A percentile compares a stretch with the other conserved stretches of the same genome.
These are phyloP conservation scores for Fibroporia radiculosa DNA, from an alignment of 768 basidiomycete species.

Conservation along the genomic window DNA sequence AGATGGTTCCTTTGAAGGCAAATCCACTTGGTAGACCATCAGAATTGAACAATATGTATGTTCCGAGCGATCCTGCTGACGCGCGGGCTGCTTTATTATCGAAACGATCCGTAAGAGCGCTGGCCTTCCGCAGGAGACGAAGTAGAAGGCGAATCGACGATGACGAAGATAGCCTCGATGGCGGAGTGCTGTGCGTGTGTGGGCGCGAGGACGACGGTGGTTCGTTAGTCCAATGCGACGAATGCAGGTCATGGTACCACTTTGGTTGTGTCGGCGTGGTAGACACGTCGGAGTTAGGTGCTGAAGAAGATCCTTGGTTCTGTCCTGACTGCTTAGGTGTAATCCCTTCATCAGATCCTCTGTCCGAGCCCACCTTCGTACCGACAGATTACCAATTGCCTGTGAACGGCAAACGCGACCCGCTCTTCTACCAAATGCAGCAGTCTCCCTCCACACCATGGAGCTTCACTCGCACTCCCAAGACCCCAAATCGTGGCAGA, in stretches of 20 bases:
- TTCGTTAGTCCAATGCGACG: slow-evolving; percentile 78
- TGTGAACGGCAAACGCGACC: slow-evolving; percentile 35
- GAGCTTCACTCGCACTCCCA: slow-evolving; percentile 32
- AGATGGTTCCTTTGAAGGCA: slow-evolving; percentile 48
- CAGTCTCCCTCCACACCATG: slow-evolving; percentile 51
- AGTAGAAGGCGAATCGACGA: slow-evolving; percentile 24
- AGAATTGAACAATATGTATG: slow-evolving; percentile 27
- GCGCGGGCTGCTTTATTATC: slow-evolving; percentile 67
- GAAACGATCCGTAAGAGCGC: slow-evolving; percentile 57
- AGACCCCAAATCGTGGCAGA: slow-evolving; percentile 39
- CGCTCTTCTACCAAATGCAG: slow-evolving; percentile 53
- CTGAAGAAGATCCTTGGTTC: slow-evolving; percentile 77
- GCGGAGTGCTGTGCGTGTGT: slow-evolving; percentile 59
- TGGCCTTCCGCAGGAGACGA: slow-evolving; percentile 40
- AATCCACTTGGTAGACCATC: slow-evolving; percentile 24
- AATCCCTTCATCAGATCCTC: slow-evolving; percentile 32
- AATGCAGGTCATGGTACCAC: slow-evolving; percentile 78
- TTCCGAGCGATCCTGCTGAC: slow-evolving; percentile 68
- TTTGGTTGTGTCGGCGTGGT: slow-evolving; percentile 70
- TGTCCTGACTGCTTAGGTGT: slow-evolving; percentile 49
- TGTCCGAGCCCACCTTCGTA: slow-evolving; percentile 60
- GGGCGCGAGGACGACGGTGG: slow-evolving; percentile 59
- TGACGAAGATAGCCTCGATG: slow-evolving; percentile 34
- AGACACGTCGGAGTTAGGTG: slow-evolving; percentile 55
- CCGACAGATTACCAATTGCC: slow-evolving; percentile 48